phyloP scores from a whole-genome alignment of 805 yeast genomes.

The Barnettozyma sp. region DNA sequence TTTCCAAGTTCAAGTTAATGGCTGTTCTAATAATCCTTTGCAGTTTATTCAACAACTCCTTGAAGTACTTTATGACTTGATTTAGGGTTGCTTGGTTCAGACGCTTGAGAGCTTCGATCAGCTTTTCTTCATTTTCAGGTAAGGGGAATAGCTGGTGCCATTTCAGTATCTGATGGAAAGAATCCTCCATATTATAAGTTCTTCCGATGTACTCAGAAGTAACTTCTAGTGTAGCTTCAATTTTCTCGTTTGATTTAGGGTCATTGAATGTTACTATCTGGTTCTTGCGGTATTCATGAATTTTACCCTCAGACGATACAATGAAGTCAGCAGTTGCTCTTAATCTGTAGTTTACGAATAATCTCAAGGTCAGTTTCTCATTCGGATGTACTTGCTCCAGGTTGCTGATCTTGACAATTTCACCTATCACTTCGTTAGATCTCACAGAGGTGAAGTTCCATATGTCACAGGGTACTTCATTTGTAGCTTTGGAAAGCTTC shows the following conservation, averaged over 20 bases:
- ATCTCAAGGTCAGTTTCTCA: constrained; percentile 48
- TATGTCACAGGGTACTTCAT: constrained; percentile 40
- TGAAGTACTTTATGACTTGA: constrained; percentile 53
- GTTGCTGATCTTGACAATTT: constrained; percentile 57
- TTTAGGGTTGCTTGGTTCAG: constrained; percentile 48
- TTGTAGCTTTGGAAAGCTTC: constrained; percentile 60
- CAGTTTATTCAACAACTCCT: constrained; percentile 41
- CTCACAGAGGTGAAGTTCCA: constrained; percentile 75
- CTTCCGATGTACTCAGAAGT: constrained; percentile 65
- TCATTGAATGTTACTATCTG: constrained; percentile 39
- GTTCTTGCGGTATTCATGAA: constrained; percentile 42
- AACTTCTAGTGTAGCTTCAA: constrained; percentile 44
- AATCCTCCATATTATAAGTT: constrained; percentile 48
- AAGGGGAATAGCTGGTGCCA: constrained; percentile 37
- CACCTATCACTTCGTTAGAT: constrained; percentile 68
- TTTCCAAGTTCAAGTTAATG: constrained; percentile 17
- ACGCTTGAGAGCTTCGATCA: constrained; percentile 40
- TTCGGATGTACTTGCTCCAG: constrained; percentile 41
- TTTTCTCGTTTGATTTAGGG: constrained; percentile 31
- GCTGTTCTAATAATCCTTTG: constrained; percentile 30
- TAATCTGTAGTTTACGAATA: constrained; percentile 56
- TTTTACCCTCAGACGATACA: constrained; percentile 39
- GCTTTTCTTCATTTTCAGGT: constrained; percentile 37
- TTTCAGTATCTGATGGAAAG: constrained; percentile 47
- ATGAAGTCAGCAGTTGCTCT: constrained; percentile 52